These are phyloP conservation scores for Lachnellula arida DNA, from an alignment of 2,329 filamentous ascomycete species.

Conservation along the genomic window DNA sequence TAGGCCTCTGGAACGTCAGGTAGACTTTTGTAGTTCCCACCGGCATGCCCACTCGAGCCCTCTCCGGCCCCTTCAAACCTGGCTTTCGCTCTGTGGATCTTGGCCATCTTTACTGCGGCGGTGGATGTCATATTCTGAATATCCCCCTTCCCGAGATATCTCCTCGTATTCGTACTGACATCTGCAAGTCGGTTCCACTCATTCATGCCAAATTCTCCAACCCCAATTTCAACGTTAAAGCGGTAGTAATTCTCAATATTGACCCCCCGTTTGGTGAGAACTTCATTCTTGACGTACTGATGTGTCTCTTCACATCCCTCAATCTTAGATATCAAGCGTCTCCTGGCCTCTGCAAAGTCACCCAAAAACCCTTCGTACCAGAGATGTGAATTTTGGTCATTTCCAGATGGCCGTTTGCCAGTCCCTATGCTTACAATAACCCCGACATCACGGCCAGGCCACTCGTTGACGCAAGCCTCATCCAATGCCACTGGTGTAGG, in stretches of 20 bases:
- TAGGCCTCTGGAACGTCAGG: constrained; percentile 35
- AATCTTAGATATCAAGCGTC: constrained; percentile 82
- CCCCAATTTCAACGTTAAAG: constrained; percentile 93
- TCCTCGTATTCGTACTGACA: constrained; percentile 86
- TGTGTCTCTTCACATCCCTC: constrained; percentile 93
- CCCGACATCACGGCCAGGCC: constrained; percentile 88
- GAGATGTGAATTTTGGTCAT: constrained; percentile 65
- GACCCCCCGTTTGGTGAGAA: constrained; percentile 71
- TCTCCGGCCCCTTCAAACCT: constrained; percentile 19
- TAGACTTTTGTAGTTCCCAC: constrained; percentile 16
- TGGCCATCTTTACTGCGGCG: constrained; percentile 75
- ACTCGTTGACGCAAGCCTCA: constrained; percentile 88
- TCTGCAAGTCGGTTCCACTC: constrained; percentile 93
- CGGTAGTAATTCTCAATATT: constrained; percentile 90
- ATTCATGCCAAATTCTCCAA: constrained; percentile 98
- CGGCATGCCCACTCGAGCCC: not conserved
- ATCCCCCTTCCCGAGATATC: constrained; percentile 69
- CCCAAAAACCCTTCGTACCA: constrained; percentile 96
- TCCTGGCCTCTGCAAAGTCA: constrained; percentile 85
- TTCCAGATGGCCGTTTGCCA: constrained; percentile 69
- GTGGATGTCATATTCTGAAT: constrained; percentile 74
- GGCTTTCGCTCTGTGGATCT: constrained; percentile 69
- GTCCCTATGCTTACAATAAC: constrained; percentile 95
- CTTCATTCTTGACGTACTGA: constrained; percentile 75
- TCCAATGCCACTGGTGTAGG: constrained; percentile 81